Conservation (phyloP, 352 stramenopile species). For the Globisporangium barbulae region DNA sequence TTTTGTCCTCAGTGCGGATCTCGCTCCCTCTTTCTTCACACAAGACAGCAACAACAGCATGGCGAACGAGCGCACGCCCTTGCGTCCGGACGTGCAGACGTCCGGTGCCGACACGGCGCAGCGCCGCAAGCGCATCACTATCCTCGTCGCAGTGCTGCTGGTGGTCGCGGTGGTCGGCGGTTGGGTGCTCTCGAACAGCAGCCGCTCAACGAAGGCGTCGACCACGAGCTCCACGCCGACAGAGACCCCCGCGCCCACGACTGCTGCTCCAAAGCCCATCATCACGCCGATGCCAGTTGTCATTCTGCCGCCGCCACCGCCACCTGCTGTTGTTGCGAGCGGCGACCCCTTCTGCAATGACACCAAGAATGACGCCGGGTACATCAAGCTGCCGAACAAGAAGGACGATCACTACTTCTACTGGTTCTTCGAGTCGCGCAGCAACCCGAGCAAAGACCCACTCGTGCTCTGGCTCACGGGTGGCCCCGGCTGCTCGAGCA, state of each 20-base stretch:
- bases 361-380: conserved; percentile 23
- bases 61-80: conserved; percentile 8
- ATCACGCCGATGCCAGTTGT: background rate
- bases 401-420: conserved; percentile 48
- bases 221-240: background rate
- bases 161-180: background rate
- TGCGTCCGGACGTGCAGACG: conserved; percentile 7
- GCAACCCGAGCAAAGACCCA: conserved; percentile 21
- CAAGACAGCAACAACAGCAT: background rate
- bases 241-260: background rate
- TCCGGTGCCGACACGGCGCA: background rate
- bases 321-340: background rate
- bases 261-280: background rate
- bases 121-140: conserved; percentile 1
- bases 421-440: conserved; percentile 37
- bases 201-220: background rate
- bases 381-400: conserved; percentile 37
- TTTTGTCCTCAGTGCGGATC: conserved; percentile 1
- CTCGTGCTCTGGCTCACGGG: conserved; percentile 38
- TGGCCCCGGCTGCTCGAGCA: conserved; percentile 32
- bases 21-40: background rate
- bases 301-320: background rate
- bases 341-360: conserved; percentile 19
- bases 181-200: background rate
- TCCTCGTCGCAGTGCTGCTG: conserved; percentile 2